Percentiles rank a stretch among this genome's conserved stretches.
phyloP scores from a whole-genome alignment of 2,329 filamentous ascomycete species.

The Alternaria hordeiaustralica region DNA sequence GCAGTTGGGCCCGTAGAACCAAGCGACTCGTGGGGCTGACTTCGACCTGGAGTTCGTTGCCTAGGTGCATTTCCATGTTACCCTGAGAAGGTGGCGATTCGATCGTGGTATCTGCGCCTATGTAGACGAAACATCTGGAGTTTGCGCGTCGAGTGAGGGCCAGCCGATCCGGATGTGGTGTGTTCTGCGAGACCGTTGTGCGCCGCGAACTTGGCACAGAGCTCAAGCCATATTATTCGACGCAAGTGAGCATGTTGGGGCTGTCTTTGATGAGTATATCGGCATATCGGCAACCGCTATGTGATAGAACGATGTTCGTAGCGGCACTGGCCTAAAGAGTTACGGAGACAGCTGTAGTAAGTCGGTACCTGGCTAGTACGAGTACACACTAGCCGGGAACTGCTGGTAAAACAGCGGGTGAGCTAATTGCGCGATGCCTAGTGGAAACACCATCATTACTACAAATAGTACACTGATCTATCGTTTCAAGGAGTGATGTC shows the following conservation, averaged over 20 bases:
- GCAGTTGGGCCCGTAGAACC: neutral
- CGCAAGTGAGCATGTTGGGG: neutral
- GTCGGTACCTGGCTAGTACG: neutral
- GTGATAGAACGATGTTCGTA: neutral
- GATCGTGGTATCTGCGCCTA: neutral
- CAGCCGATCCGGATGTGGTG: neutral
- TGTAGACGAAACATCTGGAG: neutral
- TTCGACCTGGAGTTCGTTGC: neutral
- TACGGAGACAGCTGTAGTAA: neutral
- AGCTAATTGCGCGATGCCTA: neutral
- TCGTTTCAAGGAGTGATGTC: constrained; percentile 3
- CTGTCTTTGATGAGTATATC: neutral
- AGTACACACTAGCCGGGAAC: neutral
- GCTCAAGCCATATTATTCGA: neutral
- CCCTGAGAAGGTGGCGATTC: neutral
- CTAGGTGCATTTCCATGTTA: neutral
- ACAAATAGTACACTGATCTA: neutral
- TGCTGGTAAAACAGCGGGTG: neutral
- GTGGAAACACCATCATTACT: neutral
- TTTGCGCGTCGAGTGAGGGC: neutral
- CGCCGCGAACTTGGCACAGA: neutral
- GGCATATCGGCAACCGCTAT: neutral
- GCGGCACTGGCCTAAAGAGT: neutral
- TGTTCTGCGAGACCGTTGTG: neutral
- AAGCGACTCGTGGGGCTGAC: neutral